Conservation (phyloP, 257 asterid species). For the Plantago ovata region DNA sequence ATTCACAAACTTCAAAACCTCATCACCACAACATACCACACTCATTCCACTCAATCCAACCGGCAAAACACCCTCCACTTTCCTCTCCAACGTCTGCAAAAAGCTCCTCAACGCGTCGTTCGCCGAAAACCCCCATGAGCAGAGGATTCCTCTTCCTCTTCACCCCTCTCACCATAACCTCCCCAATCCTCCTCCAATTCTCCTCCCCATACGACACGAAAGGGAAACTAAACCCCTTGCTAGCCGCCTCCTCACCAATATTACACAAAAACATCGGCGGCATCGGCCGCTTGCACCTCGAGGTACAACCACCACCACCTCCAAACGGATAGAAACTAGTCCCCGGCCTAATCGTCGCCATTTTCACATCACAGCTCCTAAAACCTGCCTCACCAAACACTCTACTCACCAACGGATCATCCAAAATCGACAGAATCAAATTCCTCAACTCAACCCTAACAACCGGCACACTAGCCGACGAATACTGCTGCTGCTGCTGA, state of each 20-base stretch:
- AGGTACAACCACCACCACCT: constrained; percentile 45
- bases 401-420: constrained; percentile 85
- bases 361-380: constrained; percentile 69
- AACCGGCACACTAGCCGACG: constrained; percentile 31
- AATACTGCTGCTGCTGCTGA: constrained; percentile 48
- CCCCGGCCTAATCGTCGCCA: constrained; percentile 62
- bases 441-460: constrained; percentile 84
- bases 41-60: constrained; percentile 44
- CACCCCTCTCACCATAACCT: constrained; percentile 43
- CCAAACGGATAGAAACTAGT: constrained; percentile 35
- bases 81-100: constrained; percentile 41
- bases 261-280: constrained; percentile 68
- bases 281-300: constrained; percentile 50
- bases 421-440: constrained; percentile 66
- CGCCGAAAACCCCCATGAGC: constrained; percentile 66
- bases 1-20: constrained; percentile 41
- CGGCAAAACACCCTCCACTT: constrained; percentile 36
- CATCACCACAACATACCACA: constrained; percentile 52
- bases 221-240: constrained; percentile 55
- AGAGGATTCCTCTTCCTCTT: constrained; percentile 55
- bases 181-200: constrained; percentile 54
- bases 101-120: constrained; percentile 46
- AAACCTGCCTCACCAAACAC: constrained; percentile 91
- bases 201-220: constrained; percentile 67
- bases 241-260: constrained; percentile 29